A percentile compares a stretch with the other conserved stretches of the same genome.
These are phyloP conservation scores for Fusarium bactridioides DNA, from an alignment of 2,329 filamentous ascomycete species.

Conservation along the genomic window DNA sequence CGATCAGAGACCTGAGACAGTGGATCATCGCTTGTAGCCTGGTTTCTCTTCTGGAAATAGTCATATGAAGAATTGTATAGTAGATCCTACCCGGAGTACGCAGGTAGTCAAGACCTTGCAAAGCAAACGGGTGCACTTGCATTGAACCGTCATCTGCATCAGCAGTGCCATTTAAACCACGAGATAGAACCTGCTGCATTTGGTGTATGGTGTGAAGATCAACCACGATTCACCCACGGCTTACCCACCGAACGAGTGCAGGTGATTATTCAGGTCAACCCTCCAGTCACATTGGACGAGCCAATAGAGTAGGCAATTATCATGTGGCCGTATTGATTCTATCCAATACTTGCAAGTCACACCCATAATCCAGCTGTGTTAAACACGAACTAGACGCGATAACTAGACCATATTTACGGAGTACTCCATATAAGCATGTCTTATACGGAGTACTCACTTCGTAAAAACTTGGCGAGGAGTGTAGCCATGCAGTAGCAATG, in stretches of 20 bases:
- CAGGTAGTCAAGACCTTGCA: not conserved
- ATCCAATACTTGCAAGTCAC: conserved; percentile 10
- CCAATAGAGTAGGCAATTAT: conserved; percentile 19
- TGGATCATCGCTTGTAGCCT: conserved; percentile 24
- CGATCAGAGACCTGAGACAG: conserved; percentile 39
- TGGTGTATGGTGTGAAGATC: conserved; percentile 38
- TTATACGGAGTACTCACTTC: not conserved
- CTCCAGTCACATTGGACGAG: not conserved
- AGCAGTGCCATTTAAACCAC: conserved; percentile 6
- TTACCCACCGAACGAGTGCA: conserved; percentile 27
- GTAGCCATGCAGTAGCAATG: not conserved
- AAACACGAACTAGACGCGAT: not conserved
- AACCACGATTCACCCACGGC: conserved; percentile 15
- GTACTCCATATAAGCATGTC: not conserved
- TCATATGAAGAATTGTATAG: conserved; percentile 1
- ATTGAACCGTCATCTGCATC: conserved; percentile 6
- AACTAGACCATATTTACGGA: conserved; percentile 5
- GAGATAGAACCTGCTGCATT: conserved; percentile 29
- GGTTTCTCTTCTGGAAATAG: conserved; percentile 1
- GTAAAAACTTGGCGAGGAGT: not conserved
- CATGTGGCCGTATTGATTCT: not conserved
- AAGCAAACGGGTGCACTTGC: not conserved
- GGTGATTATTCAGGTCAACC: conserved; percentile 1
- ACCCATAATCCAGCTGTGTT: conserved; percentile 16
- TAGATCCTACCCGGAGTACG: conserved; percentile 13